Base-by-base conservation (phyloP, 139 green algal species). In the Spirogloea muscicola region DNA sequence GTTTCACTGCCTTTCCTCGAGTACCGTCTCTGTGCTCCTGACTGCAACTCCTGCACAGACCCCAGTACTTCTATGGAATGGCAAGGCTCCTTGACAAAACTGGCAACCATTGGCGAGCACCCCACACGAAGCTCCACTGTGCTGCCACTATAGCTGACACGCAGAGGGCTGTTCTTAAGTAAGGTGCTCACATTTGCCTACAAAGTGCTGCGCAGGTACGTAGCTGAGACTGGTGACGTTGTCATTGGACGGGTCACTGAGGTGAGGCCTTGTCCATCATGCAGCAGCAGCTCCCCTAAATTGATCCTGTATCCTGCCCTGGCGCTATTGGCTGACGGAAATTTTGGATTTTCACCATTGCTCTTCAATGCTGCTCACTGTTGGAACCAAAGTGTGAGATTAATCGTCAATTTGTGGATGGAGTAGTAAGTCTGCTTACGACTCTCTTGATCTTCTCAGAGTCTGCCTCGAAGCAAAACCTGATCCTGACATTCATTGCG, bases 191-290 rank as follows among this genome's bases (percentile, higher is more conserved):
- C n/a, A n/a, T n/a, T n/a, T n/a, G n/a, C n/a, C n/a, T n/a, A n/a
- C n/a, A n/a, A n/a, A n/a, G n/a, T n/a, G n/a, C n/a, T n/a, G n/a
- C 21, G 46, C 62, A 71, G 62, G 62, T 71, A 71, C 62, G 44
- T 33, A 9, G 43, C 62, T 43, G 34, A 74, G 44, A 68, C 37
- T 38, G 65, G 65, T 51, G 65, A 74, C 38, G 65, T 74, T 43
- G 65, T 74, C 16, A 46, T 74, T 34, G 65, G 65, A 3, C 21
- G 65, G 0, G 65, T 74, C 25, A 72, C 63, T 29, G 48, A 72
- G 63, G 57, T 65, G 36, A 31, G 46, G 21, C 21, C 46, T 31
- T 55, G 21, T 55, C 21, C 21, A 21, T 55, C 21, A 31, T 21
- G 21, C 46, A 55, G 46, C 21, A 31, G 46, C 21, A 21, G 21